Percentiles rank a stretch among this genome's conserved stretches.
Evolutionary conservation across 176 grass and related monocot species (phyloP).

Genomic region (Oryza rufipogon): DNA sequence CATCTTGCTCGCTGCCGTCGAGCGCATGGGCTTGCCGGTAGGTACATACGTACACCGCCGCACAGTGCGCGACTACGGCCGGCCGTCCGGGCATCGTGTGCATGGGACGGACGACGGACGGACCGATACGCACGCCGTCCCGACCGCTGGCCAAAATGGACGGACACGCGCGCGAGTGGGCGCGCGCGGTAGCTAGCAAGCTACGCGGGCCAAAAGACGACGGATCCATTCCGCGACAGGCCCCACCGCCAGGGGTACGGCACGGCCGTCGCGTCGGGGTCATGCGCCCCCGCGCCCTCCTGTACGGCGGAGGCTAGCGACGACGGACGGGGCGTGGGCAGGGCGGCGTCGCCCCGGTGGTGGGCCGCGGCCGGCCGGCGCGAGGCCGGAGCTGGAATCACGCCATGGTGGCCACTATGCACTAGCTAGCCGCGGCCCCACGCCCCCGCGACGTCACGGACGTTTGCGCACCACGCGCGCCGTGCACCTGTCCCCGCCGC

Average conservation of each 20-base stretch:
- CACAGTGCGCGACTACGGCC: background rate
- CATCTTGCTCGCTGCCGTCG: constrained; percentile 8
- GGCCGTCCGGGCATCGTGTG: constrained; percentile 2
- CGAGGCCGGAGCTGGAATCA: constrained; percentile 1
- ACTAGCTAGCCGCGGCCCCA: background rate
- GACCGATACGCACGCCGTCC: too few species aligned
- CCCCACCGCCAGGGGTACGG: constrained; percentile 41
- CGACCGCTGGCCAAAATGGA: constrained; percentile 21
- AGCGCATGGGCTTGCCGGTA: constrained; percentile 21
- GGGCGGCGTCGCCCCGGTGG: background rate
- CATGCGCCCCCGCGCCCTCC: background rate
- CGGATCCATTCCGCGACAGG: constrained; percentile 32
- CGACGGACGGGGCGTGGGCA: background rate
- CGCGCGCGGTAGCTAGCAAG: too few species aligned
- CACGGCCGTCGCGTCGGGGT: constrained; percentile 31
- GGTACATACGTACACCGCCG: background rate
- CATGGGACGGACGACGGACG: background rate
- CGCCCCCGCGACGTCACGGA: constrained; percentile 30
- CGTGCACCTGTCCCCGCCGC: constrained; percentile 43
- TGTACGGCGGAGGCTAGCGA: constrained; percentile 27
- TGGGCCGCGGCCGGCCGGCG: constrained; percentile 14
- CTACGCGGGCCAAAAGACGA: background rate
- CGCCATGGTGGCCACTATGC: background rate
- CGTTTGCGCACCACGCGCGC: constrained; percentile 38
- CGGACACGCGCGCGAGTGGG: background rate